Conservation (phyloP, 176 grass and related monocot genomes). For the Cenchrus americanus region DNA sequence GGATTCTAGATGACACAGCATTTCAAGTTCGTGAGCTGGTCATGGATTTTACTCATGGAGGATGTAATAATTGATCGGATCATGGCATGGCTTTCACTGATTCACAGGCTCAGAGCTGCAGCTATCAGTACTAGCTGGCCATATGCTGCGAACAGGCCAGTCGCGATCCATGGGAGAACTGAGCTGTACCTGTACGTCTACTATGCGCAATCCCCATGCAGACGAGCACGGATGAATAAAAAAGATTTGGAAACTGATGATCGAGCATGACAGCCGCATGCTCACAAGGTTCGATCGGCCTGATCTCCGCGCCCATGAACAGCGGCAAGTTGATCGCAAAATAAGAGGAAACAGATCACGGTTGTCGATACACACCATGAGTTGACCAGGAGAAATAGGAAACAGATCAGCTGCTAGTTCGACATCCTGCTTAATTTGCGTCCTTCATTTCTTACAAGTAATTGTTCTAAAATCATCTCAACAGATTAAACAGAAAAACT, state of each 20-base stretch:
- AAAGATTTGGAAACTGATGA: not conserved
- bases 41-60: not conserved
- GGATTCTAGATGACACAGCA: too few relatives aligned
- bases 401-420: conserved; percentile 8
- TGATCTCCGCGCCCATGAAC: conserved; percentile 8
- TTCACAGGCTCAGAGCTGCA: too few relatives aligned
- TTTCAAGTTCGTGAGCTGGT: too few relatives aligned
- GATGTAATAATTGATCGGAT: not conserved
- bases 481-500: not conserved
- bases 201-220: not conserved
- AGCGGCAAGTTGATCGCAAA: not conserved
- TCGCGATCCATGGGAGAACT: not conserved
- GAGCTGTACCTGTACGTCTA: not conserved
- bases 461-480: conserved; percentile 4
- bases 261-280: not conserved
- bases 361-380: not conserved
- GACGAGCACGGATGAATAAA: not conserved
- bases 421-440: conserved; percentile 22
- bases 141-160: not conserved
- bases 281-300: not conserved
- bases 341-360: not conserved
- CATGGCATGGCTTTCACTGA: not conserved
- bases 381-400: not conserved
- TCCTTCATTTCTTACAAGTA: conserved; percentile 44
- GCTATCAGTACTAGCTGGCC: not conserved